These are phyloP conservation scores for Candida wancherniae DNA, from an alignment of 805 yeast species.

Conservation along the genomic window DNA sequence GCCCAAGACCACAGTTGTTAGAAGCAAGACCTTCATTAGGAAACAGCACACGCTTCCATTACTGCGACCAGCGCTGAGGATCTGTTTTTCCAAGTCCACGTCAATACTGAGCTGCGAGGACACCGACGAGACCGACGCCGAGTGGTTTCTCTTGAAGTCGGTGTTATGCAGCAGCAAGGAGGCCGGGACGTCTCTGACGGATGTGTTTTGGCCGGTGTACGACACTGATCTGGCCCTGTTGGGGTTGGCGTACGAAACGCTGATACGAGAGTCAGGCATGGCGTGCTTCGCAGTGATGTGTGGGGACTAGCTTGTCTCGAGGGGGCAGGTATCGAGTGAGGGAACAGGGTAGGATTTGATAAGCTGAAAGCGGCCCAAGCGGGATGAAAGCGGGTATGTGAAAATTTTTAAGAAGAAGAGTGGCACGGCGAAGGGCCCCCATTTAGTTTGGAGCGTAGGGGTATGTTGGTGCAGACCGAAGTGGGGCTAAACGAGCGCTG, in stretches of 20 bases:
- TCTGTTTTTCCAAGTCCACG: slow-evolving; percentile 35
- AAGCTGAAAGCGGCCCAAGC: too few relatives aligned
- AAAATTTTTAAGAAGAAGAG: too few relatives aligned
- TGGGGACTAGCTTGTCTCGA: too few relatives aligned
- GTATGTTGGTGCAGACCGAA: too few relatives aligned
- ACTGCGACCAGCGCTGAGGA: slow-evolving; percentile 35
- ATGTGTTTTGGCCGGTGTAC: slow-evolving; percentile 1
- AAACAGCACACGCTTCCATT: slow-evolving; percentile 30
- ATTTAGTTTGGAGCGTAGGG: too few relatives aligned
- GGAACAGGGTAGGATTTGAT: too few relatives aligned
- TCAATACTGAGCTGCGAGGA: slow-evolving; percentile 16
- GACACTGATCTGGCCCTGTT: slow-evolving; percentile 7
- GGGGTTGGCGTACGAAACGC: neutral
- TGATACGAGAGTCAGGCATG: neutral
- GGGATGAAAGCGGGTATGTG: too few relatives aligned
- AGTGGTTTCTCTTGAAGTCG: slow-evolving; percentile 20
- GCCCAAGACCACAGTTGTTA: slow-evolving; percentile 27
- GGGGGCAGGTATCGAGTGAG: too few relatives aligned
- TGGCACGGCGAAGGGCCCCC: too few relatives aligned
- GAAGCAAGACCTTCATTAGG: slow-evolving; percentile 26
- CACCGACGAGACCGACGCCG: slow-evolving; percentile 22
- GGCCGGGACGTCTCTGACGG: slow-evolving; percentile 3
- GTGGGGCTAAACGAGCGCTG: too few relatives aligned
- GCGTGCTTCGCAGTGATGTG: too few relatives aligned
- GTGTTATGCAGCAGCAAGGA: slow-evolving; percentile 2